Evolutionary conservation across 331 rosid species (phyloP), one percentile per base, ranked within the genome.

Genomic region (Phaseolus coccineus): DNA sequence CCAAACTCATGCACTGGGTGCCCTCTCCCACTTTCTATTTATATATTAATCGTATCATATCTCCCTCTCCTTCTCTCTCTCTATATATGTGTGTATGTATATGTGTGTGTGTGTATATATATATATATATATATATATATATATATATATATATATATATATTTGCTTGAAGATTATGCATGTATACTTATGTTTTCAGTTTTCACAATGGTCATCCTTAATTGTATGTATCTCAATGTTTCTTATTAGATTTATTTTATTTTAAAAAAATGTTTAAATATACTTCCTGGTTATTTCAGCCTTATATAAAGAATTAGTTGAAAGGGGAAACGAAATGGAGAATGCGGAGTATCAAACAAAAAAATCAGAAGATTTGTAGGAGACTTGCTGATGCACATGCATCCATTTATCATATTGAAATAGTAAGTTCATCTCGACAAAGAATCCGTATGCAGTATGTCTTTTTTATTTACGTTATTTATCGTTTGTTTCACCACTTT

Each of bases 271-370:
- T 33, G 31, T 42, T 50, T 13, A 62, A 73, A 27, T 64, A 35
- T 78, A 52, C 71, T 81, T 63, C 48, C 71, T 39, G 37, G 77
- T 66, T 82, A 67, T 77, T 69, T 83, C 88, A 95, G 99, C 85
- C 50, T 88, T 93, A 71, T 95, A 93, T 87, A 87, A 87, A 84
- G 98, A 95, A 80, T 82, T 95, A 64, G 97, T 96, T 71, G 99
- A 95, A 77, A 87, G 81, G 79, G 99, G 99, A 66, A 93, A 87
- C 71, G 96, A 93, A 87, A 87, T 93, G 98, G 98, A 95, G 84
- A 95, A 95, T 83, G 74, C 51, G 1, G 99, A 95, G 65, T 95
- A 86, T 86, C 94, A 93, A 63, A 80, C 85, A 19, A 91, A 88
- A 76, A 93, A 87, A 83, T 55, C 44, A 6, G 96, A 90, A 50